phyloP scores from a whole-genome alignment of 23 red algal species.

The Chondrus crispus region DNA sequence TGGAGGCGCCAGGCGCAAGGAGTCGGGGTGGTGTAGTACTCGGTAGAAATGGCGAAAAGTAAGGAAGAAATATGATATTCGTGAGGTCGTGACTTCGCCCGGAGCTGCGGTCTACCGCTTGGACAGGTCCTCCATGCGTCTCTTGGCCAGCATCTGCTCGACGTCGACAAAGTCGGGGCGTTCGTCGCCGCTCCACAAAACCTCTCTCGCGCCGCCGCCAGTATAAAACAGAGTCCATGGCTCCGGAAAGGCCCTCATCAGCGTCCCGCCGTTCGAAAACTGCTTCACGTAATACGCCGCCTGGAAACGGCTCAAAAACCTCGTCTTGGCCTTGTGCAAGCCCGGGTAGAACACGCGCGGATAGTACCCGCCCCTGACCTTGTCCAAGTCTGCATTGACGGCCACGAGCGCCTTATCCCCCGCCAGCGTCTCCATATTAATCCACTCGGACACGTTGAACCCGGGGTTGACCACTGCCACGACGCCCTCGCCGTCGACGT shows the following conservation, averaged over 20 bases:
- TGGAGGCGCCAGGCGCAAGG: no score
- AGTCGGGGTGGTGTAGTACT: no score
- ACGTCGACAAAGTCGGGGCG: conserved; percentile 40
- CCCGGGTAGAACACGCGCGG: conserved; percentile 90
- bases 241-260: conserved; percentile 57
- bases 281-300: conserved; percentile 81
- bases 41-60: no score
- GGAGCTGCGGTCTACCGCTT: no score
- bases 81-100: neutral
- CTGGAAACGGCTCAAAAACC: conserved; percentile 81
- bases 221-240: conserved; percentile 64
- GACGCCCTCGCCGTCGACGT: neutral
- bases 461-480: conserved; percentile 80
- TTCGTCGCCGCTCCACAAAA: conserved; percentile 31
- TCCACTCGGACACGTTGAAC: conserved; percentile 92
- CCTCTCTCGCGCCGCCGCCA: neutral
- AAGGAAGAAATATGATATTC: neutral
- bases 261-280: conserved; percentile 51
- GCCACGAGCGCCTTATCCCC: conserved; percentile 59
- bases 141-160: conserved; percentile 15
- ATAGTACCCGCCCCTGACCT: conserved; percentile 87
- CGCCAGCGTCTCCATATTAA: conserved; percentile 66
- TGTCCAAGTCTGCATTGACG: conserved; percentile 93
- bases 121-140: conserved; percentile 36
- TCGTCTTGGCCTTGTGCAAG: conserved; percentile 57